Evolutionary conservation across 129 eudicot species (phyloP).

Genomic region (carrot (Daucus carota)): DNA sequence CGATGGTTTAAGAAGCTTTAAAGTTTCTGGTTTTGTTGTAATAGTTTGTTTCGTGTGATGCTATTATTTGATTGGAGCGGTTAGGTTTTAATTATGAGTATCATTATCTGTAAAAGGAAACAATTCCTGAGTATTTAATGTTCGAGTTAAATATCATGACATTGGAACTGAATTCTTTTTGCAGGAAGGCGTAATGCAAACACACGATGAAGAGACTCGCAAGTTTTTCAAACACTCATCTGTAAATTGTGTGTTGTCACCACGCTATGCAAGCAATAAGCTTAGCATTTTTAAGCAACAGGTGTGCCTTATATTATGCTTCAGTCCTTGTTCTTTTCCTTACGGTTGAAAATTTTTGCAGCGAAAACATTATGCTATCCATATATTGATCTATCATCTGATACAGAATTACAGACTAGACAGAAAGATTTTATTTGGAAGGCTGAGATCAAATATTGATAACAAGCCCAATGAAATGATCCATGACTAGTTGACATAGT

Average conservation of each 20-base stretch:
- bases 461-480: neutral
- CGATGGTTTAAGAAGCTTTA: neutral
- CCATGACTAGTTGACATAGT: neutral
- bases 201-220: conserved; percentile 72
- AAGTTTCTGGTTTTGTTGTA: neutral
- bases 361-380: neutral
- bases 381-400: neutral
- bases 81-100: too few species aligned
- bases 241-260: conserved; percentile 57
- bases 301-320: conserved; percentile 39
- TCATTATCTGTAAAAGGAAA: neutral
- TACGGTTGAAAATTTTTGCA: neutral
- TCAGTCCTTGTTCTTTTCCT: neutral
- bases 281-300: conserved; percentile 77
- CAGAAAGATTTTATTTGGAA: neutral
- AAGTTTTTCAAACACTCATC: conserved; percentile 69
- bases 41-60: too few species aligned
- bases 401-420: neutral
- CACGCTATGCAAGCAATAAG: conserved; percentile 71
- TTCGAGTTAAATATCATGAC: neutral
- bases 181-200: conserved; percentile 74
- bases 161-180: neutral
- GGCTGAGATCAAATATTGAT: neutral
- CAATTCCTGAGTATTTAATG: neutral
- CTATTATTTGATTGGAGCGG: neutral